These are phyloP conservation scores for Orbilia quercus DNA, from an alignment of 2,329 filamentous ascomycete genomes.

Conservation along the genomic window DNA sequence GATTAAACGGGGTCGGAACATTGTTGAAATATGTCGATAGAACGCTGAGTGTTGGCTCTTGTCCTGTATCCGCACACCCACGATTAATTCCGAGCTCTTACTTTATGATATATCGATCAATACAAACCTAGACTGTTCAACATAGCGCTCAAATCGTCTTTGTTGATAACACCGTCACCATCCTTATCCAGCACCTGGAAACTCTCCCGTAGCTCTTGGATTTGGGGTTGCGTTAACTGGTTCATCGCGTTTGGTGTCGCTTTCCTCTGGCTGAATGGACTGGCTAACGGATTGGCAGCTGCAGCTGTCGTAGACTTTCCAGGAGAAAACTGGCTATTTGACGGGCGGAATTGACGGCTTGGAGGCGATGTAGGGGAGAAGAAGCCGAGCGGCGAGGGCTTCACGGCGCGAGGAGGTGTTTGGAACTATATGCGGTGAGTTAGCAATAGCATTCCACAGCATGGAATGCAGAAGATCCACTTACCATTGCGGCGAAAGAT, in stretches of 20 bases:
- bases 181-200: conserved; percentile 93
- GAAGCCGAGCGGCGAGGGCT: conserved; percentile 59
- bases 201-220: conserved; percentile 87
- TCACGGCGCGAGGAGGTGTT: conserved; percentile 58
- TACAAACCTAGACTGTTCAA: conserved; percentile 79
- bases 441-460: conserved; percentile 7
- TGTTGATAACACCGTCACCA: conserved; percentile 83
- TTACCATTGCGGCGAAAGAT: conserved; percentile 33
- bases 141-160: conserved; percentile 87
- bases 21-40: conserved; percentile 88
- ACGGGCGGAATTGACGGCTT: conserved; percentile 40
- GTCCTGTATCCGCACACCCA: conserved; percentile 67
- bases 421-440: conserved; percentile 30
- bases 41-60: conserved; percentile 74
- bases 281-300: conserved; percentile 29
- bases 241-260: conserved; percentile 67
- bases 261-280: conserved; percentile 59
- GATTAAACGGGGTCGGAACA: conserved; percentile 77
- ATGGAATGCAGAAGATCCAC: conserved; percentile 1
- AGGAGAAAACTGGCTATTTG: conserved; percentile 46
- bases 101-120: background rate
- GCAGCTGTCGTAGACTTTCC: conserved; percentile 30
- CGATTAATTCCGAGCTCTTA: background rate
- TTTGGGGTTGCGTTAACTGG: conserved; percentile 81
- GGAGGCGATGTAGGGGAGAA: conserved; percentile 50